Percentiles rank a stretch among this genome's conserved stretches.
These are phyloP conservation scores for Botryotinia convoluta DNA, from an alignment of 2,329 filamentous ascomycete species.

Conservation along the genomic window DNA sequence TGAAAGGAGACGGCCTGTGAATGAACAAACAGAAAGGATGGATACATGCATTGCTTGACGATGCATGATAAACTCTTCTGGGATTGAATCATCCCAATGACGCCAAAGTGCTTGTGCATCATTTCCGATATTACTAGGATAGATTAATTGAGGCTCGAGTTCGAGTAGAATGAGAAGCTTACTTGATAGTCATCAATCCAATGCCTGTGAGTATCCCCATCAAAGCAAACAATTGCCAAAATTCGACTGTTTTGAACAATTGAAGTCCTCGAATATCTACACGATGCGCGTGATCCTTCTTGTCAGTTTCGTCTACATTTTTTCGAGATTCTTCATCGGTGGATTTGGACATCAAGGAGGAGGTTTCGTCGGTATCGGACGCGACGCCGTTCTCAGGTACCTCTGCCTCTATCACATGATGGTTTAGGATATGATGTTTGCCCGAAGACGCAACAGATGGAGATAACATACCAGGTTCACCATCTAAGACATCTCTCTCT, in stretches of 20 bases:
- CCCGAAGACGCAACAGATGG: conserved; percentile 36
- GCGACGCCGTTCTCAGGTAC: conserved; percentile 31
- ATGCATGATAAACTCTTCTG: conserved; percentile 71
- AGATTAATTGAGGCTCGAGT: neutral
- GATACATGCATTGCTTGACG: conserved; percentile 91
- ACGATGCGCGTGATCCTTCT: conserved; percentile 72
- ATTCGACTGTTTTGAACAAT: conserved; percentile 70
- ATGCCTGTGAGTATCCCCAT: conserved; percentile 91
- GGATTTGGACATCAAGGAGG: conserved; percentile 69
- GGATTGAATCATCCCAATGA: conserved; percentile 72
- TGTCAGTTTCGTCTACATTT: conserved; percentile 49
- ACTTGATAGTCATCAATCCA: conserved; percentile 99
- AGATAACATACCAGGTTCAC: conserved; percentile 65
- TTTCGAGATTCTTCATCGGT: conserved; percentile 45
- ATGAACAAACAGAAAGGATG: conserved; percentile 86
- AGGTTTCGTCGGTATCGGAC: conserved; percentile 65
- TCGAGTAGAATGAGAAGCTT: conserved; percentile 42
- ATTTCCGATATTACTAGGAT: conserved; percentile 84
- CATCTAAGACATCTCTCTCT: conserved; percentile 40
- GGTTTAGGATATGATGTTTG: conserved; percentile 36
- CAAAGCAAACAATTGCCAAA: conserved; percentile 86
- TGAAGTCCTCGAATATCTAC: conserved; percentile 86
- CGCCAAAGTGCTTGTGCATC: conserved; percentile 84
- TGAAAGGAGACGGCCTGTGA: conserved; percentile 71
- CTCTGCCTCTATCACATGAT: conserved; percentile 34